Base-by-base conservation (phyloP, 805 yeast species). In the Pichia cephalocereana region DNA sequence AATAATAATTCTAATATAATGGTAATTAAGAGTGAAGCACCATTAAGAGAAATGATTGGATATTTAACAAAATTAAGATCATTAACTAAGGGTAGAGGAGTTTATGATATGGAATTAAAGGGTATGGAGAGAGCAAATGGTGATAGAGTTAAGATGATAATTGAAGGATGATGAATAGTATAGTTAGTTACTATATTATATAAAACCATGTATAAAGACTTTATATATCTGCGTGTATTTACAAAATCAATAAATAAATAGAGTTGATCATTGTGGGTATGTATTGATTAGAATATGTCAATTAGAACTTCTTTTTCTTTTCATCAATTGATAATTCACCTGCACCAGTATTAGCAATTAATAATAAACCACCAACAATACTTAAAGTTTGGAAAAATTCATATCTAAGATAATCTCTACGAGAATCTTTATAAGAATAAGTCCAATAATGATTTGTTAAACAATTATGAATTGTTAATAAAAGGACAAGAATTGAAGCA, bases 301-400 rank as follows among this genome's bases (percentile, higher is more conserved):
- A 4, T 39, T 46, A 52, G 43, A 46, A 55, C 37, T 47, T 55
- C 74, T 91, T 91, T 74, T 91, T 90, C 83, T 93, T 91, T 66
- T 89, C 97, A 62, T 91, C 99, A 50, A 91, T 70, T 28, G 96
- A 86, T 54, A 91, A 74, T 58, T 86, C 90, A 45, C 99, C 99
- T 31, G 98, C 98, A 53, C 99, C 99, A 4, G 96, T 87, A 69
- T 86, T 88, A 51, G 87, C 96, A 52, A 93, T 86, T 56, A 93
- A 71, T 52, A 91, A 70, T 53, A 91, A 77, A 1, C 98, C 99
- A 49, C 99, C 99, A 45, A 91, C 90, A 63, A 91, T 91, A 49
- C 95, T 84, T 63, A 91, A 74, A 38, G 96, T 88, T 71, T 93
- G 99, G 76, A 85, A 91, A 66, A 86, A 86, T 68, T 90, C 98